Conservation (phyloP, 768 basidiomycete genomes). For the Baorangia bicolor region DNA sequence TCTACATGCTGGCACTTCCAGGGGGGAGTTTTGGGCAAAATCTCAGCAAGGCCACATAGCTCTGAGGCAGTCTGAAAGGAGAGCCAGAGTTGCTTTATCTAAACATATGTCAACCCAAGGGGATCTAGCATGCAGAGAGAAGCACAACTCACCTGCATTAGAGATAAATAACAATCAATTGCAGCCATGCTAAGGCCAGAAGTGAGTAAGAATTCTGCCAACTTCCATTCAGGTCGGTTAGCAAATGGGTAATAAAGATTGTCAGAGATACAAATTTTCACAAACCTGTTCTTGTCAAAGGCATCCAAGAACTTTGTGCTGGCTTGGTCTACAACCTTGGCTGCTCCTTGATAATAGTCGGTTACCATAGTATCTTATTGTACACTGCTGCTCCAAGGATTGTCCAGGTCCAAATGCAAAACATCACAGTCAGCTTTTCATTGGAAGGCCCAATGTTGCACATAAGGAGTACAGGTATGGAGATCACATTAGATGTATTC, state of each 20-base stretch:
- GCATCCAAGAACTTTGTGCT: not conserved
- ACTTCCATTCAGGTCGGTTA: not conserved
- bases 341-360: not conserved
- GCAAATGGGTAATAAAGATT: not conserved
- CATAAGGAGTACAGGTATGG: no score
- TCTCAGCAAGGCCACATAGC: not conserved
- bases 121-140: not conserved
- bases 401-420: not conserved
- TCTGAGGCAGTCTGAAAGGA: conserved; percentile 16
- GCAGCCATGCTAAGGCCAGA: not conserved
- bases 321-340: not conserved
- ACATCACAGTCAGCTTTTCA: not conserved
- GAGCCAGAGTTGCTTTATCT: conserved; percentile 20
- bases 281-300: not conserved
- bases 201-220: not conserved
- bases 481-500: not conserved
- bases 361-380: not conserved
- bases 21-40: not conserved
- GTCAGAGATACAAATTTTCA: not conserved
- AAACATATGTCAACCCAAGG: not conserved
- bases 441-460: not conserved
- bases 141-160: not conserved
- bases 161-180: not conserved
- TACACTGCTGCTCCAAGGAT: not conserved
- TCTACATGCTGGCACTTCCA: not conserved